These are phyloP conservation scores for Fusarium globosum DNA, from an alignment of 2,329 filamentous ascomycete species.

Conservation along the genomic window DNA sequence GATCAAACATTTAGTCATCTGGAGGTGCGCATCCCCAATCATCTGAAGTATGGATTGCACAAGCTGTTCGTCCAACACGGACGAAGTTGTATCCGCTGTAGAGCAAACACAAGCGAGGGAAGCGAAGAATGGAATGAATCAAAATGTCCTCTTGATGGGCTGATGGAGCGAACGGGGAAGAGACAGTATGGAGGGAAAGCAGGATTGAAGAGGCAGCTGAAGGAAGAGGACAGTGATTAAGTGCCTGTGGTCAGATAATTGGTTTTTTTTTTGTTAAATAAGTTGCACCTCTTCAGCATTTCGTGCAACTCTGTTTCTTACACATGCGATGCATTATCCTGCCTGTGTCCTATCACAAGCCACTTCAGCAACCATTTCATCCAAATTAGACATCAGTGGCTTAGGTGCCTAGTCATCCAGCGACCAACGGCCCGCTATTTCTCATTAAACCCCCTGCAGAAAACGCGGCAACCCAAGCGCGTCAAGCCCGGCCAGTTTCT, in stretches of 20 bases:
- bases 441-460: conserved; percentile 44
- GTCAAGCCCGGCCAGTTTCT: conserved; percentile 22
- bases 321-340: not conserved
- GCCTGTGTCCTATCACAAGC: not conserved
- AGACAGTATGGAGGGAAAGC: conserved; percentile 33
- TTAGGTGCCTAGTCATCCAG: conserved; percentile 8
- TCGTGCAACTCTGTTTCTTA: not conserved
- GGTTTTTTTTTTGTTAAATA: not conserved
- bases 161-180: conserved; percentile 42
- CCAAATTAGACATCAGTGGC: not conserved
- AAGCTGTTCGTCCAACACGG: conserved; percentile 45
- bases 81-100: conserved; percentile 41
- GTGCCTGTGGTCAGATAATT: conserved; percentile 1
- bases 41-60: conserved; percentile 44
- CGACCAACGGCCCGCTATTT: conserved; percentile 25
- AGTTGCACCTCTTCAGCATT: not conserved
- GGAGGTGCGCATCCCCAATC: conserved; percentile 42
- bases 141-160: conserved; percentile 40
- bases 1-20: conserved; percentile 45
- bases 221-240: conserved; percentile 35
- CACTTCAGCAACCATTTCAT: not conserved
- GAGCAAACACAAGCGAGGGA: conserved; percentile 45
- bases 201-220: conserved; percentile 28
- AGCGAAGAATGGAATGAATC: conserved; percentile 42
- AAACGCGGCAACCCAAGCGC: conserved; percentile 39